Conservation (phyloP, 1,139 yeast genomes). For the Lodderomyces elongisporus region DNA sequence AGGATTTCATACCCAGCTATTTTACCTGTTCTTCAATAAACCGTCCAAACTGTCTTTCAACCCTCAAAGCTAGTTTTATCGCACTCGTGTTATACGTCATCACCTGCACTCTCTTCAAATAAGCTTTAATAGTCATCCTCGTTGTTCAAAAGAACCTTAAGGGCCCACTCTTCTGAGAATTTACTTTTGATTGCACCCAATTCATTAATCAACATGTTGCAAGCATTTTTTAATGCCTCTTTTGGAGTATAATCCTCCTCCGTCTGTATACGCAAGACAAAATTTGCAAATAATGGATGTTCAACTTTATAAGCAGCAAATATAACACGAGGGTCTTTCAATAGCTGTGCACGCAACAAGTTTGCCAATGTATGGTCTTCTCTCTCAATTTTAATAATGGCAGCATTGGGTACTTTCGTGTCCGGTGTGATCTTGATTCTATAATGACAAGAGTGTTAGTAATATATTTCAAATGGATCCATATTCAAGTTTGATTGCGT, state of each 20-base stretch:
- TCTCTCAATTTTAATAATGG: conserved; percentile 85
- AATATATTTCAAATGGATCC: background rate
- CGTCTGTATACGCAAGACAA: conserved; percentile 89
- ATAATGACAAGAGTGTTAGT: conserved; percentile 3
- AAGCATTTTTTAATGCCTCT: conserved; percentile 86
- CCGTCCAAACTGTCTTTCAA: too few species aligned
- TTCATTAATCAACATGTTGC: conserved; percentile 76
- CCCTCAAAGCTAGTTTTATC: too few species aligned
- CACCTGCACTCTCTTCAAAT: too few species aligned
- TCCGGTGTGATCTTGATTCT: conserved; percentile 87
- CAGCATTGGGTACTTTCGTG: conserved; percentile 92
- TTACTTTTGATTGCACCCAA: conserved; percentile 68
- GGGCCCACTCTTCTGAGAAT: conserved; percentile 89
- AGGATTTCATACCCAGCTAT: too few species aligned
- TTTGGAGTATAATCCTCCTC: conserved; percentile 92
- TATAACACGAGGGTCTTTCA: conserved; percentile 79
- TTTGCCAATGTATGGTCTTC: conserved; percentile 98
- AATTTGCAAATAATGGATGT: conserved; percentile 95
- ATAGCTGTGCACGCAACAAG: conserved; percentile 76
- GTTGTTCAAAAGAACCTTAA: conserved; percentile 58
- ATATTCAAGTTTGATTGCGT: background rate
- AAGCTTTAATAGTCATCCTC: too few species aligned
- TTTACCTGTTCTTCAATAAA: too few species aligned
- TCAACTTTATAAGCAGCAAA: conserved; percentile 97
- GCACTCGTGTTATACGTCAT: too few species aligned